Base-by-base conservation (phyloP, 2,329 filamentous ascomycete species). In the Macrophomina phaseolina region DNA sequence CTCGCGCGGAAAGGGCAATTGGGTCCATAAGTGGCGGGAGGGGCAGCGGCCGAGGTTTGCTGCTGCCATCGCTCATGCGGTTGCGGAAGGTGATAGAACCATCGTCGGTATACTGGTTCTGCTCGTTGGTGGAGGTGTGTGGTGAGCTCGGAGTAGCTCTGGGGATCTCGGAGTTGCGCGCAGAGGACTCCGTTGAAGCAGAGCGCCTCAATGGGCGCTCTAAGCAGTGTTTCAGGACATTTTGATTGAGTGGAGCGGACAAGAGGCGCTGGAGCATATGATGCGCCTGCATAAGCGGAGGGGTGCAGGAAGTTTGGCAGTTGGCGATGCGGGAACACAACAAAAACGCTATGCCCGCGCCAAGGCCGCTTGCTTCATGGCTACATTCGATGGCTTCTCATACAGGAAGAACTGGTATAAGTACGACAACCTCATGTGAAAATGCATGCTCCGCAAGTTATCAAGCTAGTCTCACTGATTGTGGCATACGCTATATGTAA, bases 11-110 rank as follows among this genome's bases (percentile, higher is more conserved):
- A 2, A 79, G 67, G n/a, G 77, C 76, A 58, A 76, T 65, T 0
- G 81, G 79, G 67, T 85, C 81, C 75, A 86, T 79, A 6, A 84
- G 66, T 0, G 83, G 83, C 9, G 84, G 83, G 0, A 85, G 67
- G 5, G 83, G 84, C 0, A 86, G 77, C 16, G 72, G 70, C 28
- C 69, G 72, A 38, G 71, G 70, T 56, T 76, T 75, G 70, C 78
- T 69, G 36, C 63, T 70, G 56, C 76, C 75, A 70, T 78, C 70
- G 34, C 64, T 77, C 75, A 53, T 76, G 70, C 46, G 73, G 78
- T 30, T 71, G 68, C 64, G 75, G 71, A 8, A 72, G 75, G 72
- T 78, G 71, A 58, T 76, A 68, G 70, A 23, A 72, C 72, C 53
- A 62, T 55, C 64, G 61, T 60, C 14, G 66, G 61, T 60, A 49